These are phyloP conservation scores for Saturnispora kantuleensis DNA, from an alignment of 805 yeast species.

Conservation along the genomic window DNA sequence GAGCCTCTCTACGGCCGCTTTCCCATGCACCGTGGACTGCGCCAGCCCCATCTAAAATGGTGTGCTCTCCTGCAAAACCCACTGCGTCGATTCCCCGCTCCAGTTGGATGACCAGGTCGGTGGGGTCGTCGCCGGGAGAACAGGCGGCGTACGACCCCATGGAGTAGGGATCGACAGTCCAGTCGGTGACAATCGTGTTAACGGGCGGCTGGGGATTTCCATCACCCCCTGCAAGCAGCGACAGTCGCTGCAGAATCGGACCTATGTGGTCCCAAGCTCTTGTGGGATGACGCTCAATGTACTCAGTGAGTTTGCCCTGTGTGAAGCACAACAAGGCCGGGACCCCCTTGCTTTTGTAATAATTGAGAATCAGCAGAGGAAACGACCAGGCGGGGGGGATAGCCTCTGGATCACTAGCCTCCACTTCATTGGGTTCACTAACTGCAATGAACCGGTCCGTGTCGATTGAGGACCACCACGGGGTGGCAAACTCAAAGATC, in stretches of 20 bases:
- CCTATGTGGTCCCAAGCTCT: slow-evolving; percentile 47
- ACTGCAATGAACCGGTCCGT: slow-evolving; percentile 38
- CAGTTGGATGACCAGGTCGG: slow-evolving; percentile 50
- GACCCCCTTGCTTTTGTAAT: slow-evolving; percentile 35
- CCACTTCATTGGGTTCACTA: not conserved
- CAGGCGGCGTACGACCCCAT: slow-evolving; percentile 79
- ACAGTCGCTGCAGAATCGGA: slow-evolving; percentile 35
- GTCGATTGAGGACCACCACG: slow-evolving; percentile 48
- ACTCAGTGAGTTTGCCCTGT: slow-evolving; percentile 65
- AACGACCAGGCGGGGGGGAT: slow-evolving; percentile 41
- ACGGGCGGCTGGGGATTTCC: slow-evolving; percentile 23
- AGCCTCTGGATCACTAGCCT: too few relatives aligned
- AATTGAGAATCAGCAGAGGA: slow-evolving; percentile 56
- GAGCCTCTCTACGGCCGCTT: slow-evolving; percentile 39
- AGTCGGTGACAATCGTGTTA: slow-evolving; percentile 44
- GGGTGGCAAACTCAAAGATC: slow-evolving; percentile 50
- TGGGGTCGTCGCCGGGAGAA: slow-evolving; percentile 58
- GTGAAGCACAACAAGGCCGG: slow-evolving; percentile 58
- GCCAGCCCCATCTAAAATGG: slow-evolving; percentile 78
- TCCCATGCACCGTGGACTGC: slow-evolving; percentile 88
- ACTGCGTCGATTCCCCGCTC: slow-evolving; percentile 48
- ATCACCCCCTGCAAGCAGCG: slow-evolving; percentile 2
- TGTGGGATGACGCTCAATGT: slow-evolving; percentile 39
- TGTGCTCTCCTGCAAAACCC: slow-evolving; percentile 89
- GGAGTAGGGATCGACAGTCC: slow-evolving; percentile 75